Base-by-base conservation (phyloP, 2,329 filamentous ascomycete genomes). In the Verticillium nonalfalfae region DNA sequence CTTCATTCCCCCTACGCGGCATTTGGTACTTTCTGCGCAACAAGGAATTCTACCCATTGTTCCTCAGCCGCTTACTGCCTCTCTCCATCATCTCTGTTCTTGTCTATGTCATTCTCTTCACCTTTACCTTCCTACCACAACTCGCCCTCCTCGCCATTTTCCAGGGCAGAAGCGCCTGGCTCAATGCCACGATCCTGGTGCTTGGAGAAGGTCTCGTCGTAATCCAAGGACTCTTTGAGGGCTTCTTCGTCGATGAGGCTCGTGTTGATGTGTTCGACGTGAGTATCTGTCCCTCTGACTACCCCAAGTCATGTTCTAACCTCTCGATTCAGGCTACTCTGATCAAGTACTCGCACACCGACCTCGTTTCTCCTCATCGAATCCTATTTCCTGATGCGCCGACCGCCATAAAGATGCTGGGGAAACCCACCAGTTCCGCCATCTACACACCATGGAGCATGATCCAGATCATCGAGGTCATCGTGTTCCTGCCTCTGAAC, bases 91-190 rank as follows among this genome's bases (percentile, higher is more conserved):
- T 97, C 13, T 97, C 93, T 0, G 78, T 89, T 14, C 85, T 95
- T 60, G 90, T 97, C 14, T 91, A 97, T 64, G 78, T 88, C n/a
- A 80, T 96, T 21, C 85, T 98, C 21, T 98, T 98, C 74, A 81
- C 91, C 13, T 96, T 95, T 74, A 82, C 91, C 1, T 98, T 96
- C 68, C 77, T 97, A 2, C 94, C 94, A 0, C 91, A 98, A 72
- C 92, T 92, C 61, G 90, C 91, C 1, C 91, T 99, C 69, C 83
- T 99, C 26, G 88, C 90, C 15, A 85, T 98, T 67, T 98, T 97
- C 73, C 93, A 98, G 69, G 90, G 90, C 26, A 84, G 86, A 62
- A 88, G 88, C 35, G 95, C 95, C n/a, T 96, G 92, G 90, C 76
- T 97, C 61, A 97, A 92, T 68, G 93, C 90, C 2, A 87, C 91